Evolutionary conservation across 2,329 filamentous ascomycete species (phyloP).

Genomic region (Fusarium neocosmosporiellum): DNA sequence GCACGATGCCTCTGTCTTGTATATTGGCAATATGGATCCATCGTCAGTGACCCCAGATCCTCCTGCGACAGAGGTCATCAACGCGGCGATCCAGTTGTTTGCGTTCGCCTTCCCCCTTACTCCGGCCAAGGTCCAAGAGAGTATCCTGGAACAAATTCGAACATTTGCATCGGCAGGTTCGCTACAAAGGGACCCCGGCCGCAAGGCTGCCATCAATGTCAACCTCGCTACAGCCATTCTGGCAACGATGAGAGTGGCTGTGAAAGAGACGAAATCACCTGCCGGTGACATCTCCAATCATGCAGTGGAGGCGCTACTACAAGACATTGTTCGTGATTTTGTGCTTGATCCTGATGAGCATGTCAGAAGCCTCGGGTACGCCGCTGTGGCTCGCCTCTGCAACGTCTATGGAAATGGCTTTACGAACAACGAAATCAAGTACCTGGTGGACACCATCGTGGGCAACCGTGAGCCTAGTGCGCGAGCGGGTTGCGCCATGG

Average conservation of each 20-base stretch:
- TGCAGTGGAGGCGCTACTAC: conserved; percentile 85
- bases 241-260: conserved; percentile 83
- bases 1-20: conserved; percentile 87
- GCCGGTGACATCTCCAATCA: conserved; percentile 78
- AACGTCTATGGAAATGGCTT: conserved; percentile 86
- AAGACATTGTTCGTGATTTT: conserved; percentile 78
- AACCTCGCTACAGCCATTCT: conserved; percentile 88
- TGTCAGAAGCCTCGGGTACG: conserved; percentile 85
- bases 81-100: conserved; percentile 93
- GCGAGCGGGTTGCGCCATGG: conserved; percentile 93
- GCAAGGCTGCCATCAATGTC: conserved; percentile 90
- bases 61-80: conserved; percentile 91
- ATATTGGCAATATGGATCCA: conserved; percentile 64
- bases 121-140: conserved; percentile 92
- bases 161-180: conserved; percentile 86
- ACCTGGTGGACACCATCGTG: conserved; percentile 93
- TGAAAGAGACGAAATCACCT: conserved; percentile 80
- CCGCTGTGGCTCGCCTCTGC: conserved; percentile 87
- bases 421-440: conserved; percentile 90
- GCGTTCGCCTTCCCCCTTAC: conserved; percentile 91
- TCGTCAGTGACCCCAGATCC: conserved; percentile 72
- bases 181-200: conserved; percentile 85
- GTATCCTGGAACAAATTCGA: conserved; percentile 91
- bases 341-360: conserved; percentile 87
- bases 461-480: conserved; percentile 93